These are phyloP conservation scores for Penicillium sp. DNA, from an alignment of 2,329 filamentous ascomycete genomes.

Conservation along the genomic window DNA sequence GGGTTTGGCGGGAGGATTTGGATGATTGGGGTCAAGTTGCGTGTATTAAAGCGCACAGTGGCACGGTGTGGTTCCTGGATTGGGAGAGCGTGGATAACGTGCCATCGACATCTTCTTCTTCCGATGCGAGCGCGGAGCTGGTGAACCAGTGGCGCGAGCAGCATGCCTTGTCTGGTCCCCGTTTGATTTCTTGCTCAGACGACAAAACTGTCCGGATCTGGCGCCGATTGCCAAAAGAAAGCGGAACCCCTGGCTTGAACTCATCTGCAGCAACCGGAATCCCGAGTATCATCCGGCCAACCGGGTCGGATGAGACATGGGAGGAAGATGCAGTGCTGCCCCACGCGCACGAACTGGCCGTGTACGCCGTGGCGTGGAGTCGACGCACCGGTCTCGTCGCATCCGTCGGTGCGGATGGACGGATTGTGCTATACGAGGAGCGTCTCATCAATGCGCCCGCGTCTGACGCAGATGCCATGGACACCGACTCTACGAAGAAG, in stretches of 20 bases:
- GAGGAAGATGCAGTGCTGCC: conserved; percentile 77
- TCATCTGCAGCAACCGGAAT: conserved; percentile 62
- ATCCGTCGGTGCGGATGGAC: conserved; percentile 87
- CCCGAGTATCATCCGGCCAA: conserved; percentile 86
- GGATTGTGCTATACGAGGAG: conserved; percentile 80
- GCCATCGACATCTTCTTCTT: conserved; percentile 18
- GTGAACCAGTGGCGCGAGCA: conserved; percentile 39
- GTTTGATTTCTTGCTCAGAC: conserved; percentile 83
- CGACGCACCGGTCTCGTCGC: conserved; percentile 75
- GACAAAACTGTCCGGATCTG: conserved; percentile 82
- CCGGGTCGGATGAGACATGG: conserved; percentile 80
- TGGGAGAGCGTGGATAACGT: conserved; percentile 59
- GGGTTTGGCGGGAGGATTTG: conserved; percentile 86
- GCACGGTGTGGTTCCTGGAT: conserved; percentile 89
- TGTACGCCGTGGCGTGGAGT: conserved; percentile 89
- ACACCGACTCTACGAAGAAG: conserved; percentile 39
- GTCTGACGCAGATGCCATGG: conserved; percentile 32
- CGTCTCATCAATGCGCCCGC: conserved; percentile 40
- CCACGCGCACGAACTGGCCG: conserved; percentile 73
- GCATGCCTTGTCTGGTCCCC: conserved; percentile 49
- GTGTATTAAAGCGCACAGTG: conserved; percentile 77
- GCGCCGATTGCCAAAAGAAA: conserved; percentile 64
- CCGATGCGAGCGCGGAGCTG: conserved; percentile 7
- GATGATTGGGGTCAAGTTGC: conserved; percentile 95
- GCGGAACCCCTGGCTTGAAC: conserved; percentile 40